A percentile compares a stretch with the other conserved stretches of the same genome.
phyloP scores from a whole-genome alignment of 768 basidiomycete genomes.

The Pisolithus marmoratus region DNA sequence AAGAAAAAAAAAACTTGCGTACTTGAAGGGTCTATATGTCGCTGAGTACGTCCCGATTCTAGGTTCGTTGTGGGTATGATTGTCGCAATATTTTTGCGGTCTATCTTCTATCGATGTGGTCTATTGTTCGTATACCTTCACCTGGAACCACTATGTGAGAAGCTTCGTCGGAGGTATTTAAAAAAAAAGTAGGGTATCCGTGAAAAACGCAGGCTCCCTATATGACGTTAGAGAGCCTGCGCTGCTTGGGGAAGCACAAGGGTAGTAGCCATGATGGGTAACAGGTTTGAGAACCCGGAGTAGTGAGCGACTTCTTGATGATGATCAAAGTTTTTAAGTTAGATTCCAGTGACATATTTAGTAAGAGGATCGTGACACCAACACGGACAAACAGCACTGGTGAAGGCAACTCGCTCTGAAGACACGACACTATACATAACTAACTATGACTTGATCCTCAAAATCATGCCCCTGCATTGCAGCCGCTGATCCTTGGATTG shows the following conservation, averaged over 20 bases:
- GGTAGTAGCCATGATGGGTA: conserved; percentile 29
- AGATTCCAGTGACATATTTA: no score
- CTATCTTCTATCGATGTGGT: conserved; percentile 1
- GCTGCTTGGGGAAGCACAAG: conserved; percentile 46
- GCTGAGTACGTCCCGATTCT: not conserved
- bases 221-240: conserved; percentile 30
- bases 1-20: not conserved
- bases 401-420: no score
- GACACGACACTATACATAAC: no score
- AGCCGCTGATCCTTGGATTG: no score
- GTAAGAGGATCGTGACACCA: no score
- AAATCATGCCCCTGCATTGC: no score
- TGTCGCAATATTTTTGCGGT: conserved; percentile 4
- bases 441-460: no score
- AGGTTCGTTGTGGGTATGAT: not conserved
- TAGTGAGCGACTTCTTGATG: no score
- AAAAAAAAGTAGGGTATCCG: not conserved
- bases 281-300: no score
- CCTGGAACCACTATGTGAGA: not conserved
- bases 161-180: conserved; percentile 4
- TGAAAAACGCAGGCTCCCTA: conserved; percentile 18
- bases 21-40: not conserved
- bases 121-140: conserved; percentile 9
- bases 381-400: no score
- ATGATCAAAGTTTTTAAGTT: no score